phyloP scores from a whole-genome alignment of 768 basidiomycete species.

The Tulasnella sp. region DNA sequence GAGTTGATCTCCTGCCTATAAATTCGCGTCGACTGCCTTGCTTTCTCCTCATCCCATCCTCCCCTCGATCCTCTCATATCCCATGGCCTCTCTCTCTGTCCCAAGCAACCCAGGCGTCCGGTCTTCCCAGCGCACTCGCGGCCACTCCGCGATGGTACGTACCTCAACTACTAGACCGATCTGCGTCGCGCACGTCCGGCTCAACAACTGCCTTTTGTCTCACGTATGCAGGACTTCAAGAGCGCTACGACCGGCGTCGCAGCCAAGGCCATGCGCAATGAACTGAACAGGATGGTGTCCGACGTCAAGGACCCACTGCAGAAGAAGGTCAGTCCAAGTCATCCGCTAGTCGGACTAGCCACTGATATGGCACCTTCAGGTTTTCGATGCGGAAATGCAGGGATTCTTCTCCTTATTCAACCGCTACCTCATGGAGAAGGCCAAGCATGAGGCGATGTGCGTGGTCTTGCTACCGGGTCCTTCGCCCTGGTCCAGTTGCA shows the following conservation, averaged over 20 bases:
- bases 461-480: conserved; percentile 23
- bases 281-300: conserved; percentile 85
- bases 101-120: conserved; percentile 18
- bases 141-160: conserved; percentile 24
- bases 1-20: conserved; percentile 9
- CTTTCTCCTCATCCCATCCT: conserved; percentile 4
- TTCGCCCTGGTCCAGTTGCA: background rate
- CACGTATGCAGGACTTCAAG: conserved; percentile 62
- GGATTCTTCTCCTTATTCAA: conserved; percentile 94
- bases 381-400: conserved; percentile 92
- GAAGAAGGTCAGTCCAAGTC: conserved; percentile 50
- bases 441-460: conserved; percentile 76
- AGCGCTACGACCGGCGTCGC: conserved; percentile 92
- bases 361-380: conserved; percentile 33
- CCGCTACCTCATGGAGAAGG: conserved; percentile 81
- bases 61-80: background rate
- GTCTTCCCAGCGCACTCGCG: conserved; percentile 22
- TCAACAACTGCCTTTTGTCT: background rate
- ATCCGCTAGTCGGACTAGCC: background rate
- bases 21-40: background rate
- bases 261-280: conserved; percentile 95
- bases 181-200: background rate
- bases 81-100: conserved; percentile 19
- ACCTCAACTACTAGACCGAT: background rate
- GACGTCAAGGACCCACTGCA: conserved; percentile 67